Conservation (phyloP, 208 protist species). For the Vickermania ingenoplastis region DNA sequence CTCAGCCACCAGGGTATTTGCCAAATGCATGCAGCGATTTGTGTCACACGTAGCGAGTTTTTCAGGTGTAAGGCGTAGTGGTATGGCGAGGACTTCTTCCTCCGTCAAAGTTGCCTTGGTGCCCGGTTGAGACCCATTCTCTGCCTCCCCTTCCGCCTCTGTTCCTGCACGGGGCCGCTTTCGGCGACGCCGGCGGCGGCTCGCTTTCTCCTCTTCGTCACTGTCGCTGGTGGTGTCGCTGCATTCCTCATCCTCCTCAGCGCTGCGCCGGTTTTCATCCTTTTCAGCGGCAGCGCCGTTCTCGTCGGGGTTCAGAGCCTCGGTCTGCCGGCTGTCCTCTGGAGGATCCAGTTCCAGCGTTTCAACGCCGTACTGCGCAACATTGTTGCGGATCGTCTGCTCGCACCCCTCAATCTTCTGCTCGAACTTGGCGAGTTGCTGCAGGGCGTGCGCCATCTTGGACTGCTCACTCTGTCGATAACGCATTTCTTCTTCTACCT, state of each 20-base stretch:
- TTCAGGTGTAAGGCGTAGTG: constrained; percentile 55
- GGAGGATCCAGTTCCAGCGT: constrained; percentile 39
- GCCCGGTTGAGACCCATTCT: background rate
- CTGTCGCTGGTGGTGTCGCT: constrained; percentile 10
- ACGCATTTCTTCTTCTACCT: constrained; percentile 71
- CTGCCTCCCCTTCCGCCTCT: constrained; percentile 1
- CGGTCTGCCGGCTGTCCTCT: background rate
- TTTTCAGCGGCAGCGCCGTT: background rate
- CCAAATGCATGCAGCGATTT: constrained; percentile 75
- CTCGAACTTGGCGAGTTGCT: constrained; percentile 78
- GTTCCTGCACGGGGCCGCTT: constrained; percentile 1
- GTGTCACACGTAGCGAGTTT: constrained; percentile 74
- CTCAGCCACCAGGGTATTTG: constrained; percentile 82
- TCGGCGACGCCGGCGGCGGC: background rate
- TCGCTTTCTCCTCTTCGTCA: constrained; percentile 9
- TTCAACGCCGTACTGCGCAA: constrained; percentile 78
- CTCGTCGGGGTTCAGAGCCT: background rate
- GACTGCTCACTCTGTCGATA: constrained; percentile 67
- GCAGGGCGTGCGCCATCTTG: constrained; percentile 69
- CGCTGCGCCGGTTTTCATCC: constrained; percentile 4
- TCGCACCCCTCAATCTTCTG: constrained; percentile 85
- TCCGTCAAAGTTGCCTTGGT: background rate
- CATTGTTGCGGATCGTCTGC: constrained; percentile 77
- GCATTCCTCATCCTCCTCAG: constrained; percentile 19
- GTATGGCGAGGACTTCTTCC: constrained; percentile 37